phyloP scores from a whole-genome alignment of 2,329 filamentous ascomycete species.

The Fusarium denticulatum region DNA sequence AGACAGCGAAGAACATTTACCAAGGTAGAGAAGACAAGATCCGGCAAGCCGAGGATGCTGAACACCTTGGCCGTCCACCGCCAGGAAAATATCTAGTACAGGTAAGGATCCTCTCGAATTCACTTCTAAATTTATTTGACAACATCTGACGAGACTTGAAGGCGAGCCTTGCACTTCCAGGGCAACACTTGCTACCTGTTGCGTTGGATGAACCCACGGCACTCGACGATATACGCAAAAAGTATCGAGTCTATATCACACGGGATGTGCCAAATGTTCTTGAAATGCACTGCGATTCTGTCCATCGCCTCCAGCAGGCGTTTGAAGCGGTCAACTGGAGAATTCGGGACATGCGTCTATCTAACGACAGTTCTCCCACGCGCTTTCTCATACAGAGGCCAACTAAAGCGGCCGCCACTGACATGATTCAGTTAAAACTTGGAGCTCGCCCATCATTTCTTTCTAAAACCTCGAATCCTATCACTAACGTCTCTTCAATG shows the following conservation, averaged over 20 bases:
- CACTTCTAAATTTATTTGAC: neutral
- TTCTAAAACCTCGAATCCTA: neutral
- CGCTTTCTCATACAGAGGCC: constrained; percentile 46
- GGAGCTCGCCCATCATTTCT: constrained; percentile 39
- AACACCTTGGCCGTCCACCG: constrained; percentile 41
- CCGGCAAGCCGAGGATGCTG: constrained; percentile 25
- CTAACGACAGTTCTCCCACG: constrained; percentile 35
- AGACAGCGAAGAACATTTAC: constrained; percentile 38
- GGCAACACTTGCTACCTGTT: constrained; percentile 40
- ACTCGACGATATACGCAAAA: constrained; percentile 45
- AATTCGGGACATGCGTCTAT: constrained; percentile 48
- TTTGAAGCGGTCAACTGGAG: constrained; percentile 45
- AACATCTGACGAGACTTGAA: neutral
- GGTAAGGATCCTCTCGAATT: constrained; percentile 24
- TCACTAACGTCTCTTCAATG: constrained; percentile 20
- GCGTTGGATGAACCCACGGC: constrained; percentile 36
- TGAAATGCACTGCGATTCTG: constrained; percentile 39
- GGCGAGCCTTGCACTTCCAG: constrained; percentile 45
- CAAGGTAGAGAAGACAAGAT: constrained; percentile 29
- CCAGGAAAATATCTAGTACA: constrained; percentile 36
- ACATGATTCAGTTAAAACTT: constrained; percentile 37
- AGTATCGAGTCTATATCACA: constrained; percentile 47
- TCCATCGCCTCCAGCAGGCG: constrained; percentile 42
- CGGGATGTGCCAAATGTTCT: constrained; percentile 39
- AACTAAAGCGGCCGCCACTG: constrained; percentile 11